These are phyloP conservation scores for Leucocoprinus leucothites DNA, from an alignment of 768 basidiomycete genomes.

Conservation along the genomic window DNA sequence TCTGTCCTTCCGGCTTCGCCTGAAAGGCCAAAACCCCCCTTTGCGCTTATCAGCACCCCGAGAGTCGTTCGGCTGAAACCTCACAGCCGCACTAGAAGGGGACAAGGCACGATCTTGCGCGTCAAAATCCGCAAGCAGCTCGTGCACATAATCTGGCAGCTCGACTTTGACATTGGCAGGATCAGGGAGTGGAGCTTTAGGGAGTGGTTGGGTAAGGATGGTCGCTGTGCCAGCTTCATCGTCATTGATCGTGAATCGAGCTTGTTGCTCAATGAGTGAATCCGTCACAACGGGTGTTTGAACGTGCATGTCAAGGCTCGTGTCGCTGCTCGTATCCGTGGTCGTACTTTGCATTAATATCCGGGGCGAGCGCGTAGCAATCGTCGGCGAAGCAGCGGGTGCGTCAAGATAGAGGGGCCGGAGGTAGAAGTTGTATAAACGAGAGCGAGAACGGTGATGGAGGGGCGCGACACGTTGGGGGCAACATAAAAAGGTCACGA, in stretches of 20 bases:
- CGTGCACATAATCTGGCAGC: constrained; percentile 10
- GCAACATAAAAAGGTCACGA: constrained; percentile 13
- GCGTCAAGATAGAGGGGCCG: constrained; percentile 1
- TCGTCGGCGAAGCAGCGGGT: neutral
- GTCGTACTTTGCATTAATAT: neutral
- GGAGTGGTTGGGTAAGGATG: constrained; percentile 3
- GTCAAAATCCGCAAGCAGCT: constrained; percentile 12
- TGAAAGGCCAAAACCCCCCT: constrained; percentile 1
- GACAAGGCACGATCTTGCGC: neutral
- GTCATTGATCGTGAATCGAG: constrained; percentile 3
- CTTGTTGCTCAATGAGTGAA: neutral
- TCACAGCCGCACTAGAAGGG: neutral
- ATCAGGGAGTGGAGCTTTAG: constrained; percentile 6
- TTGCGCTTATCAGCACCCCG: neutral
- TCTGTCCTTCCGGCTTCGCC: neutral
- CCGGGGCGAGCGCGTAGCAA: neutral
- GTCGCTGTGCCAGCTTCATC: constrained; percentile 8
- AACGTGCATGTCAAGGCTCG: constrained; percentile 2
- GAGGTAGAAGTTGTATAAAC: neutral
- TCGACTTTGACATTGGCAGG: constrained; percentile 5
- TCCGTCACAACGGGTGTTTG: neutral
- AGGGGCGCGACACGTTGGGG: constrained; percentile 12
- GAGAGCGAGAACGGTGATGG: constrained; percentile 7
- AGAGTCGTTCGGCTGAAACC: neutral
- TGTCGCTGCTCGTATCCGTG: neutral